These are phyloP conservation scores for Theileria luwenshuni DNA, from an alignment of 169 alveolate species.

Conservation along the genomic window DNA sequence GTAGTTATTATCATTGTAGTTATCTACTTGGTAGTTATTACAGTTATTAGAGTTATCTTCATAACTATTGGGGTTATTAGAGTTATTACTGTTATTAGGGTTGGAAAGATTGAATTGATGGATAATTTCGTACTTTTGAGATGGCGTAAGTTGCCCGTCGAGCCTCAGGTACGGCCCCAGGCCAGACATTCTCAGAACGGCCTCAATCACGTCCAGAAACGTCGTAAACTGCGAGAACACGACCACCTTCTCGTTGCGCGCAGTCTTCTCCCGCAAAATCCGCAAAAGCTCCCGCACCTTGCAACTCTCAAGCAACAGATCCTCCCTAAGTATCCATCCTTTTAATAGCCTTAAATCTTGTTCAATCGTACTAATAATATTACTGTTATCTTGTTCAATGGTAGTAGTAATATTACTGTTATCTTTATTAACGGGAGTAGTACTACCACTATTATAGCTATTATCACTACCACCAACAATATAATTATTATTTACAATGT, in stretches of 20 bases:
- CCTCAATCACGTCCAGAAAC: slow-evolving; percentile 88
- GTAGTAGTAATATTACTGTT: too few relatives aligned
- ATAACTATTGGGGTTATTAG: background rate
- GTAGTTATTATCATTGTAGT: slow-evolving; percentile 77
- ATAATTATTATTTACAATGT: too few relatives aligned
- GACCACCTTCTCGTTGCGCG: slow-evolving; percentile 82
- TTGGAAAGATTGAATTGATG: slow-evolving; percentile 34
- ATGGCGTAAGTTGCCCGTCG: slow-evolving; percentile 39
- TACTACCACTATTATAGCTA: background rate
- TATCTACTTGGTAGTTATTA: slow-evolving; percentile 36
- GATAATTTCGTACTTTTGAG: slow-evolving; percentile 20
- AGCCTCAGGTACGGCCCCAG: slow-evolving; percentile 25
- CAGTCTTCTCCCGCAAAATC: slow-evolving; percentile 63
- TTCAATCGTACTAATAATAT: slow-evolving; percentile 5
- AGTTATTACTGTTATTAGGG: too few relatives aligned
- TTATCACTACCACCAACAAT: background rate
- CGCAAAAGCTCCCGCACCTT: slow-evolving; percentile 70
- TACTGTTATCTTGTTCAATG: background rate
- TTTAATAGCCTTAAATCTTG: slow-evolving; percentile 19
- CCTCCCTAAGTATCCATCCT: slow-evolving; percentile 62
- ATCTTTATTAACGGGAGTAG: background rate
- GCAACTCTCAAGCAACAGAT: slow-evolving; percentile 67
- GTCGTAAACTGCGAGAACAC: slow-evolving; percentile 91
- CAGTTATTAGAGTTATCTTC: background rate
- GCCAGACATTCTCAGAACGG: slow-evolving; percentile 60